A percentile compares a stretch with the other conserved stretches of the same genome.
These are phyloP conservation scores for Nissolia schottii DNA, from an alignment of 306 rosid species.

Conservation along the genomic window DNA sequence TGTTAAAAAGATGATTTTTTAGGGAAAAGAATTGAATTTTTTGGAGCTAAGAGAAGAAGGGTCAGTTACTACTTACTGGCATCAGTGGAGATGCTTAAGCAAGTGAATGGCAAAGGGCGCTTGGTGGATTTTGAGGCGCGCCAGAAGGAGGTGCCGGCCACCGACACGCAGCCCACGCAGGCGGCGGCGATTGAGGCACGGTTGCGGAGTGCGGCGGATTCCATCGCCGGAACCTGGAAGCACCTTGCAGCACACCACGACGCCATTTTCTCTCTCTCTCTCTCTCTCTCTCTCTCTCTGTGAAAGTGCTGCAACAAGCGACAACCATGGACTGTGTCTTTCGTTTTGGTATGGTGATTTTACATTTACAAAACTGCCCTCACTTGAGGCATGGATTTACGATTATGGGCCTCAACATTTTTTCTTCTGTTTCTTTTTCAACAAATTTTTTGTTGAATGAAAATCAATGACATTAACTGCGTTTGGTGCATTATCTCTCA, in stretches of 20 bases:
- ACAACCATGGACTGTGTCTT: neutral
- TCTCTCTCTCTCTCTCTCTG: neutral
- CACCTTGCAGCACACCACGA: slow-evolving; percentile 65
- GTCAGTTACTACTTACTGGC: slow-evolving; percentile 32
- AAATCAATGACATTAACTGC: too few species aligned
- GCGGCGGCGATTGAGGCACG: slow-evolving; percentile 43
- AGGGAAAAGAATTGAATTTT: neutral
- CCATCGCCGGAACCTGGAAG: slow-evolving; percentile 52
- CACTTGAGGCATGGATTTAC: neutral
- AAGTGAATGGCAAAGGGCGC: slow-evolving; percentile 60
- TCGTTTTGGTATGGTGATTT: neutral
- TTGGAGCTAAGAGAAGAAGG: neutral
- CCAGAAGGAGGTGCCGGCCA: slow-evolving; percentile 53
- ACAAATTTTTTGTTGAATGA: too few species aligned
- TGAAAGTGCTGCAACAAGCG: neutral
- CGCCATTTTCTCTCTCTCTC: slow-evolving; percentile 44
- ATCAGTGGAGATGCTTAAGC: slow-evolving; percentile 57
- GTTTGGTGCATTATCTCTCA: too few species aligned
- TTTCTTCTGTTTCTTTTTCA: too few species aligned
- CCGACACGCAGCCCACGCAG: slow-evolving; percentile 54
- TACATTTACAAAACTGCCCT: neutral
- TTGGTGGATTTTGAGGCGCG: slow-evolving; percentile 47
- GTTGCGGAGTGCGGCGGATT: slow-evolving; percentile 29
- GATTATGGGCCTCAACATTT: neutral
- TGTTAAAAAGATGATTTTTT: neutral